phyloP scores from a whole-genome alignment of 805 yeast genomes.

The Cyberlindnera amylophila region DNA sequence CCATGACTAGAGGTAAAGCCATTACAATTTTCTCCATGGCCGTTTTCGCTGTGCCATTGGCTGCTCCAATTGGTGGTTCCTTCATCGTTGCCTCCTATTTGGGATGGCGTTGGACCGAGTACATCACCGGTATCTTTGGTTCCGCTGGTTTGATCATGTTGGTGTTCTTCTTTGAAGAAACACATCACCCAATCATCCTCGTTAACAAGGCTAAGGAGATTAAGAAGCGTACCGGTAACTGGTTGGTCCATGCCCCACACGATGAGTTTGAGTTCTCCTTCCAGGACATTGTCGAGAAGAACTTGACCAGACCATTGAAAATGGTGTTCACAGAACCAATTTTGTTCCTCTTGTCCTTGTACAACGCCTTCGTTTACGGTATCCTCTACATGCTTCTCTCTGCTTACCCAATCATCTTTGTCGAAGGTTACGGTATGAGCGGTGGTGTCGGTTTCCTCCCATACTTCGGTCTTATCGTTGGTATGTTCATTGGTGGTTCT shows the following conservation, averaged over 20 bases:
- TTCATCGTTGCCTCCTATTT: conserved; percentile 57
- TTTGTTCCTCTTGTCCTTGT: conserved; percentile 60
- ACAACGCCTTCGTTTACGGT: conserved; percentile 78
- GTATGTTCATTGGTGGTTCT: conserved; percentile 56
- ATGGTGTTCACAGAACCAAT: conserved; percentile 74
- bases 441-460: conserved; percentile 75
- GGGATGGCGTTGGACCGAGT: conserved; percentile 84
- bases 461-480: conserved; percentile 70
- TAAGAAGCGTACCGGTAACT: conserved; percentile 68
- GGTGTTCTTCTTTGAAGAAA: conserved; percentile 50
- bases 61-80: conserved; percentile 78
- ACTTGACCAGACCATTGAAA: conserved; percentile 51
- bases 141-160: conserved; percentile 38
- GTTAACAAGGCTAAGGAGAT: conserved; percentile 57
- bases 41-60: conserved; percentile 75
- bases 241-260: conserved; percentile 76
- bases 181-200: conserved; percentile 68
- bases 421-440: conserved; percentile 53
- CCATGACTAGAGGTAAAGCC: conserved; percentile 68
- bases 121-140: conserved; percentile 63
- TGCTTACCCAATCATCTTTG: conserved; percentile 73
- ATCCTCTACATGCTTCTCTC: conserved; percentile 69
- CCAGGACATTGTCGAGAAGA: conserved; percentile 57
- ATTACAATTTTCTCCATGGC: conserved; percentile 66
- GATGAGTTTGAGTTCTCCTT: conserved; percentile 56